Conservation (phyloP, 1,284 basidiomycete species). For the Macrocystidia cucumis region DNA sequence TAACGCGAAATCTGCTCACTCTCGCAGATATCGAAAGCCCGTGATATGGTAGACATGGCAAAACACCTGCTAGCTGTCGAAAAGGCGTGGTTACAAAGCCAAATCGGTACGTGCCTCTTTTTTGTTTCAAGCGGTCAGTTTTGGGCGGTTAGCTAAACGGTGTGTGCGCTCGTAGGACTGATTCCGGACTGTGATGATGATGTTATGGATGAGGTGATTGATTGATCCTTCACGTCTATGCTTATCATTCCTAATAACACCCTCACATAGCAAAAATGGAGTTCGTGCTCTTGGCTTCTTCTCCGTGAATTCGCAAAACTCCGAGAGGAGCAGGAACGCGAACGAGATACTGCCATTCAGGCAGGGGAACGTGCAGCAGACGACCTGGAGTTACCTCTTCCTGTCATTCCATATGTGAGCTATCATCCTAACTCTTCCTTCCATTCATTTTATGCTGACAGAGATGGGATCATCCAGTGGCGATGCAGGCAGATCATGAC, state of each 20-base stretch:
- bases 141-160: too few relatives aligned
- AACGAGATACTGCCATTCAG: constrained; percentile 29
- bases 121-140: too few relatives aligned
- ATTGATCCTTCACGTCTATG: not conserved
- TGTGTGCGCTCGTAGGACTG: constrained; percentile 31
- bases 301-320: constrained; percentile 62
- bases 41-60: constrained; percentile 59
- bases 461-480: constrained; percentile 45
- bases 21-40: constrained; percentile 37
- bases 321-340: constrained; percentile 40
- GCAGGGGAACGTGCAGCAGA: constrained; percentile 26
- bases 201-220: constrained; percentile 70
- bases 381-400: constrained; percentile 41
- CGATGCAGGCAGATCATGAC: constrained; percentile 76
- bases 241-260: constrained; percentile 4
- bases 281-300: constrained; percentile 71
- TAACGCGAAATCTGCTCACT: not conserved
- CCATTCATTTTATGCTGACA: constrained; percentile 8
- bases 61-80: constrained; percentile 59
- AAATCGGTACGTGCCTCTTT: constrained; percentile 51
- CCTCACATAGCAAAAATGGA: constrained; percentile 64
- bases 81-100: constrained; percentile 71
- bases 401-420: constrained; percentile 55
- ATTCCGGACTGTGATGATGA: constrained; percentile 78
- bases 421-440: constrained; percentile 3